Conservation (phyloP, 495 filamentous ascomycete genomes). For the Penicillium diatomitis region DNA sequence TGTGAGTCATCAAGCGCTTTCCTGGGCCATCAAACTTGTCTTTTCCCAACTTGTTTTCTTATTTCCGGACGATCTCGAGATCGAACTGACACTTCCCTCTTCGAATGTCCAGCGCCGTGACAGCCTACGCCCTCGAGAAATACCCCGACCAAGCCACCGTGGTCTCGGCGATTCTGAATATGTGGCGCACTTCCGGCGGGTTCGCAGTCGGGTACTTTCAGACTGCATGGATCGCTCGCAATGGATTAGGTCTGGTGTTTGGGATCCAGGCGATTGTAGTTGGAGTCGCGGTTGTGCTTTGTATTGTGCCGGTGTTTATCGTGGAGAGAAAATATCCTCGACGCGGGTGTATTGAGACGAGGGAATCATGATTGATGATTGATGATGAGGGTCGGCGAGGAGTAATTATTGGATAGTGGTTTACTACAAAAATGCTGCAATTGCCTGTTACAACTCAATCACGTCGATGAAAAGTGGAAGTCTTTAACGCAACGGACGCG, state of each 20-base stretch:
- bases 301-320: constrained; percentile 24
- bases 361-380: neutral
- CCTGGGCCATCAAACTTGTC: neutral
- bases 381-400: neutral
- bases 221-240: constrained; percentile 29
- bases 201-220: constrained; percentile 42
- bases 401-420: too few species aligned
- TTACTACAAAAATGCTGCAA: too few species aligned
- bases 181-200: constrained; percentile 37
- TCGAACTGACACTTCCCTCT: neutral
- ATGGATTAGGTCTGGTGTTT: constrained; percentile 35
- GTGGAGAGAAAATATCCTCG: neutral
- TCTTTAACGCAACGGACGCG: too few species aligned
- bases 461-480: neutral
- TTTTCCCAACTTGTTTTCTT: neutral
- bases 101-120: constrained; percentile 19
- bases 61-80: too few species aligned
- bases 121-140: constrained; percentile 32
- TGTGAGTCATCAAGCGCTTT: constrained; percentile 13
- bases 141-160: constrained; percentile 34
- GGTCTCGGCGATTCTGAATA: constrained; percentile 34
- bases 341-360: neutral
- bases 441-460: neutral
- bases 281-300: constrained; percentile 18
- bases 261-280: constrained; percentile 36